phyloP scores from a whole-genome alignment of 1,139 yeast species.

The Torulaspora pretoriensis region DNA sequence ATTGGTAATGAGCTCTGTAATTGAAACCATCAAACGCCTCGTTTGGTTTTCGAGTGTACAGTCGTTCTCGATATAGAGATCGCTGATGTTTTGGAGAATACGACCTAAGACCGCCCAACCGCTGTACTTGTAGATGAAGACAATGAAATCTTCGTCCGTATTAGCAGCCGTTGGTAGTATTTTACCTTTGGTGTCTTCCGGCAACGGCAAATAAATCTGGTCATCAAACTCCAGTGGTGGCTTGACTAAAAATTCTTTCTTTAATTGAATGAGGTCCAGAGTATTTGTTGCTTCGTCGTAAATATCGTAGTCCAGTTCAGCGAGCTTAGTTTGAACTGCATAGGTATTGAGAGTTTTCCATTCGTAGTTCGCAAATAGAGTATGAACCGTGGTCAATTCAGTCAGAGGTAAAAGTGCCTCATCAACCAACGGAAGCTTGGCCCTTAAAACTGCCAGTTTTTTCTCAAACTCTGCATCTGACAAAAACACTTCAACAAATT shows the following conservation, averaged over 20 bases:
- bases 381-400: constrained; percentile 57
- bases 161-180: constrained; percentile 46
- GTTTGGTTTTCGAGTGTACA: constrained; percentile 27
- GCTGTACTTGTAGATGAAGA: constrained; percentile 68
- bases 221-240: constrained; percentile 42
- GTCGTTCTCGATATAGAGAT: constrained; percentile 35
- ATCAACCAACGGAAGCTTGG: constrained; percentile 59
- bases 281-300: constrained; percentile 32
- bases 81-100: constrained; percentile 59
- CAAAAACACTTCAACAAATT: constrained; percentile 56
- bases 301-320: constrained; percentile 36
- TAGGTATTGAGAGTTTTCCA: constrained; percentile 57
- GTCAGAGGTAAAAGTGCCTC: constrained; percentile 60
- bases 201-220: constrained; percentile 41
- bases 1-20: constrained; percentile 49
- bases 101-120: constrained; percentile 90
- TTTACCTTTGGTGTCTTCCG: constrained; percentile 66
- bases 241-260: constrained; percentile 39
- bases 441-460: constrained; percentile 56
- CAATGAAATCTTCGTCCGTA: constrained; percentile 48
- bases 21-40: constrained; percentile 43
- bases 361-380: constrained; percentile 62
- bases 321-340: constrained; percentile 42
- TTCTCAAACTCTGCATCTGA: constrained; percentile 50
- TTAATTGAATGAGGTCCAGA: constrained; percentile 39